Evolutionary conservation across 2,329 filamentous ascomycete genomes (phyloP).

Genomic region (Talaromyces funiculosus): DNA sequence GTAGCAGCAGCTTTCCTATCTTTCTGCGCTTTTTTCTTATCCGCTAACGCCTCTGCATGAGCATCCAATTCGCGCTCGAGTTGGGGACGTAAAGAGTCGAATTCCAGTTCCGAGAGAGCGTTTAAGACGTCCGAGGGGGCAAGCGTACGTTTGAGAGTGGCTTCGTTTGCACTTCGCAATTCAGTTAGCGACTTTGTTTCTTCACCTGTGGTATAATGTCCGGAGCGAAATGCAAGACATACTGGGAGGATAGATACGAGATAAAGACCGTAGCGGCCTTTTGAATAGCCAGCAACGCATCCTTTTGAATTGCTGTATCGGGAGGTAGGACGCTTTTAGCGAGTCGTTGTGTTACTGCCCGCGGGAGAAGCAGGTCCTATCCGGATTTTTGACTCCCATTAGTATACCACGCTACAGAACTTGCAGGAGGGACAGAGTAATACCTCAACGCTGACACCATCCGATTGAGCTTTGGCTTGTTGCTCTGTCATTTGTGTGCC

Average conservation of each 20-base stretch:
- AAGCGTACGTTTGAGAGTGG: slow-evolving; percentile 58
- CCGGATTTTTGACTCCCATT: not conserved
- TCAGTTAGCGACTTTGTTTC: not conserved
- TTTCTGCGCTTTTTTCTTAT: slow-evolving; percentile 32
- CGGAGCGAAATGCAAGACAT: slow-evolving; percentile 21
- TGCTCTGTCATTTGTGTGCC: slow-evolving; percentile 32
- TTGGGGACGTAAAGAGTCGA: slow-evolving; percentile 53
- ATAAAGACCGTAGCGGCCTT: slow-evolving; percentile 64
- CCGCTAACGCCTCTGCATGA: slow-evolving; percentile 33
- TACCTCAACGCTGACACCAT: slow-evolving; percentile 39
- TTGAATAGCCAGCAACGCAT: slow-evolving; percentile 58
- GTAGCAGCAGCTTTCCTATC: slow-evolving; percentile 45
- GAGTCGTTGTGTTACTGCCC: slow-evolving; percentile 56
- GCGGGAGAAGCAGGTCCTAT: slow-evolving; percentile 58
- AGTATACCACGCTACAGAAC: not conserved
- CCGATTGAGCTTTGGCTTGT: slow-evolving; percentile 34
- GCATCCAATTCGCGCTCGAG: slow-evolving; percentile 55
- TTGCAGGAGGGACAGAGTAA: not conserved
- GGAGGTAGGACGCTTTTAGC: slow-evolving; percentile 59
- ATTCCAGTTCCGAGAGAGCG: slow-evolving; percentile 56
- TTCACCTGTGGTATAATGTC: not conserved
- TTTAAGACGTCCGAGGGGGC: slow-evolving; percentile 56
- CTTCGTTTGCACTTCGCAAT: slow-evolving; percentile 52
- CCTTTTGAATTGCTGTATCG: slow-evolving; percentile 61
- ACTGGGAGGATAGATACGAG: slow-evolving; percentile 58